These are phyloP conservation scores for Emergomyces africanus DNA, from an alignment of 2,329 filamentous ascomycete genomes.

Conservation along the genomic window DNA sequence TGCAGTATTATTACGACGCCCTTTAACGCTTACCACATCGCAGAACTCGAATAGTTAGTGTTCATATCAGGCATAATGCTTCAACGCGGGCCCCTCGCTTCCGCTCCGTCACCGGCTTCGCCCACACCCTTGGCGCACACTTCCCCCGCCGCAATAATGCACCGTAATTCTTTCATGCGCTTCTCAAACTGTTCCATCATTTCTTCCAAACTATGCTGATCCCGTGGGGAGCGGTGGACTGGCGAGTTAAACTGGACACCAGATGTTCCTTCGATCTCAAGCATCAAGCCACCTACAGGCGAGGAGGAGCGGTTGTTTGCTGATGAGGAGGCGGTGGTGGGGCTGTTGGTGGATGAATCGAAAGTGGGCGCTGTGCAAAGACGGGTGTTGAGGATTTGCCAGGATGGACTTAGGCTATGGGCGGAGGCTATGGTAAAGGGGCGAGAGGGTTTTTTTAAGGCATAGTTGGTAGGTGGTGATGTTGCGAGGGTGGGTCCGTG, in stretches of 20 bases:
- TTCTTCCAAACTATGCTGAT: slow-evolving; percentile 23
- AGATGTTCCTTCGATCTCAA: slow-evolving; percentile 31
- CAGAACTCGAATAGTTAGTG: neutral
- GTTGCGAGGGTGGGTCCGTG: neutral
- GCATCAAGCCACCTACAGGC: slow-evolving; percentile 29
- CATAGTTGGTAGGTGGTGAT: slow-evolving; percentile 35
- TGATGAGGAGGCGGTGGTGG: slow-evolving; percentile 34
- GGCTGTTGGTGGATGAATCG: slow-evolving; percentile 33
- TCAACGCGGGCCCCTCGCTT: neutral
- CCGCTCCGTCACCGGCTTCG: neutral
- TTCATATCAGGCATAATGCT: neutral
- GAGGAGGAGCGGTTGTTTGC: slow-evolving; percentile 25
- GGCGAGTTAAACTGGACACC: slow-evolving; percentile 15
- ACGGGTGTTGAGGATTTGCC: slow-evolving; percentile 49
- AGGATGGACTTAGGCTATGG: slow-evolving; percentile 60
- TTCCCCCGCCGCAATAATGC: slow-evolving; percentile 26
- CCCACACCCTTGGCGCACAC: slow-evolving; percentile 3
- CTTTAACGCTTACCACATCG: neutral
- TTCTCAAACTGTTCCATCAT: slow-evolving; percentile 37
- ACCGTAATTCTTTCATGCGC: slow-evolving; percentile 30
- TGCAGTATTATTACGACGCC: neutral
- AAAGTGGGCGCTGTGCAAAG: slow-evolving; percentile 51
- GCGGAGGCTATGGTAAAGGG: slow-evolving; percentile 49
- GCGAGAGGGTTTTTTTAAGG: slow-evolving; percentile 33
- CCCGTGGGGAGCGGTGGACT: slow-evolving; percentile 10